Conservation (phyloP, 805 yeast genomes). For the Hanseniaspora clermontiae region DNA sequence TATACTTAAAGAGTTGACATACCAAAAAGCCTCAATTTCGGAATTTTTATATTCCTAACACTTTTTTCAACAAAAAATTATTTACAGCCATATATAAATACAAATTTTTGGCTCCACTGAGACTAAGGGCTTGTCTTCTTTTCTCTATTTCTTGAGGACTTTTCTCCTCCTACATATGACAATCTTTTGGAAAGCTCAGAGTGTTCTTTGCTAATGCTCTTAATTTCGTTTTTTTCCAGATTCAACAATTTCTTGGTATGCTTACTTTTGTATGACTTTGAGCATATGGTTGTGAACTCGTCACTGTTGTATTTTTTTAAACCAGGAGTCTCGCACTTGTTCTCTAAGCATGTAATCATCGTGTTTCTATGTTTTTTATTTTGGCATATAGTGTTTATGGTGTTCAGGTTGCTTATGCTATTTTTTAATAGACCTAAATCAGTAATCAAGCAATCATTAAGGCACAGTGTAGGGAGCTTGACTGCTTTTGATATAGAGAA, state of each 20-base stretch:
- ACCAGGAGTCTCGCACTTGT: constrained; percentile 10
- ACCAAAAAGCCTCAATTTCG: too few species aligned
- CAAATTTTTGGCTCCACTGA: too few species aligned
- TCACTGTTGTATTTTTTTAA: neutral
- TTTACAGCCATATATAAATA: too few species aligned
- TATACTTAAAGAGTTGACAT: too few species aligned
- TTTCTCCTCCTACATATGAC: neutral
- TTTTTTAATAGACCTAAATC: neutral
- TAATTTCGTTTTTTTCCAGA: neutral
- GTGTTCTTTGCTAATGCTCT: neutral
- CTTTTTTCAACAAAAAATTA: too few species aligned
- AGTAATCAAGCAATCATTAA: neutral
- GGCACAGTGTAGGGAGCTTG: constrained; percentile 7
- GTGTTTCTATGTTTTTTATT: neutral
- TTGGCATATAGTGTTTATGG: neutral
- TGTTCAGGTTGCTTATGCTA: neutral
- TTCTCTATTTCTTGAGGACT: neutral
- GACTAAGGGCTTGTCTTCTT: neutral
- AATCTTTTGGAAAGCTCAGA: neutral
- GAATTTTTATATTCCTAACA: too few species aligned
- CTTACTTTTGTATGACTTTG: neutral
- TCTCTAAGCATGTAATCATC: neutral
- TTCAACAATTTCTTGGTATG: neutral
- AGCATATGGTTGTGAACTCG: neutral
- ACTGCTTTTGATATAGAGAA: neutral